These are phyloP conservation scores for Plenodomus biglobosus DNA, from an alignment of 2,329 filamentous ascomycete species.

Conservation along the genomic window DNA sequence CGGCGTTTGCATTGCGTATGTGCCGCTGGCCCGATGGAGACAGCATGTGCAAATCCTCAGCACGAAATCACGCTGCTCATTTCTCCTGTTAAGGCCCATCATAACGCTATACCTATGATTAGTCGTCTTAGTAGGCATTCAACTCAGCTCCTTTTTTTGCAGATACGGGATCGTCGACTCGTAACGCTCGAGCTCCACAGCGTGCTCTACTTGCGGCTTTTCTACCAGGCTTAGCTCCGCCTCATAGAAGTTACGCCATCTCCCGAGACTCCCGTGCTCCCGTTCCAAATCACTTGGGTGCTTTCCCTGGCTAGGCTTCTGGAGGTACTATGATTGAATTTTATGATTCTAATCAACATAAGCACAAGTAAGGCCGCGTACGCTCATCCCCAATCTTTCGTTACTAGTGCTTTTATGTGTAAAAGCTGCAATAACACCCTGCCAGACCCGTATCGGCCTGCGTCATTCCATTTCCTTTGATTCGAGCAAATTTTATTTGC, in stretches of 20 bases:
- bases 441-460: neutral
- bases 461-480: neutral
- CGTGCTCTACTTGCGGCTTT: neutral
- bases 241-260: neutral
- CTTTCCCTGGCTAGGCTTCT: neutral
- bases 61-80: conserved; percentile 2
- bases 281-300: neutral
- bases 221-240: neutral
- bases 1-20: conserved; percentile 4
- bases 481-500: neutral
- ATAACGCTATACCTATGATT: neutral
- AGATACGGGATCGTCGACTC: neutral
- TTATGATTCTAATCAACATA: neutral
- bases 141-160: neutral
- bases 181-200: neutral
- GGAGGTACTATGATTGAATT: neutral
- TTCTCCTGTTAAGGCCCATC: conserved; percentile 1
- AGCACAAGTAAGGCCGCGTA: neutral
- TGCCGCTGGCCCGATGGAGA: conserved; percentile 14
- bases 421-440: neutral
- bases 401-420: neutral
- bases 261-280: neutral
- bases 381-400: neutral
- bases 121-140: neutral
- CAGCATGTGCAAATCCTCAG: conserved; percentile 3